Percentiles rank a stretch among this genome's conserved stretches.
Evolutionary conservation across 208 protist species (phyloP).

Genomic region (Perkinsela sp.): DNA sequence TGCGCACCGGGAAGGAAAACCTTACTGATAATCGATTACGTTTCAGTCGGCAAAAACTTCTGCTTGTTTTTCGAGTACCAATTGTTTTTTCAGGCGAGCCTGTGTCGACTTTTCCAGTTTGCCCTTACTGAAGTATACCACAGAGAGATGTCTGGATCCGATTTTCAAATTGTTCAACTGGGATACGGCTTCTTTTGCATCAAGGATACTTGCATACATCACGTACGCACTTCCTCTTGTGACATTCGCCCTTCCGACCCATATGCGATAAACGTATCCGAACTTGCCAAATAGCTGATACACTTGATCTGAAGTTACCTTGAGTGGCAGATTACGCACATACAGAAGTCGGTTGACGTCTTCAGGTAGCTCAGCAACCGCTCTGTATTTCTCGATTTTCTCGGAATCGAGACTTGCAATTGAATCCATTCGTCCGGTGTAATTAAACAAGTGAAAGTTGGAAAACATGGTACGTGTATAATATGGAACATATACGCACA

Average conservation of each 20-base stretch:
- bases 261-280: not conserved
- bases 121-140: not conserved
- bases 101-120: not conserved
- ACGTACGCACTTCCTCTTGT: not conserved
- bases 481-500: no score
- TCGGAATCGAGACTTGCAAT: no score
- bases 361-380: not conserved
- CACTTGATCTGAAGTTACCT: not conserved
- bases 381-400: not conserved
- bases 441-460: no score
- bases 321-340: not conserved
- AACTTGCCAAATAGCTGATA: not conserved
- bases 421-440: no score
- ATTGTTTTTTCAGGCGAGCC: not conserved
- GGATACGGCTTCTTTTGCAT: not conserved
- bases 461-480: no score
- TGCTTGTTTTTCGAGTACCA: not conserved
- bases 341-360: not conserved
- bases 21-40: no score
- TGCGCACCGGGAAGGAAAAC: no score
- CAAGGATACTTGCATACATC: not conserved
- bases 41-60: not conserved
- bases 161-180: not conserved
- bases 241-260: not conserved
- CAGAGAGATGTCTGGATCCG: not conserved